Evolutionary conservation across 2,329 filamentous ascomycete species (phyloP).

Genomic region (Fusarium compactum): DNA sequence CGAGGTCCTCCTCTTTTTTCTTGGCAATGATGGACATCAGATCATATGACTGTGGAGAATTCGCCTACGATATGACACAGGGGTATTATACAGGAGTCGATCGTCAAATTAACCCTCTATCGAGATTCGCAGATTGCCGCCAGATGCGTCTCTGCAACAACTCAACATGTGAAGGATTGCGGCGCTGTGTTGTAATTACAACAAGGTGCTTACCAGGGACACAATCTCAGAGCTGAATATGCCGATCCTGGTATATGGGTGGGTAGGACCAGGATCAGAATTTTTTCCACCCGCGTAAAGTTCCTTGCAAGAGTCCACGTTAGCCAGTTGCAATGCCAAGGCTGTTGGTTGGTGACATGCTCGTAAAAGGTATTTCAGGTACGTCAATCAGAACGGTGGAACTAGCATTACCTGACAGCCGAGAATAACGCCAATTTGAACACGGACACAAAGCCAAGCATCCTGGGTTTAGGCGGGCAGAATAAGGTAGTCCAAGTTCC

Average conservation of each 20-base stretch:
- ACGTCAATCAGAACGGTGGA: not conserved
- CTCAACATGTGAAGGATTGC: not conserved
- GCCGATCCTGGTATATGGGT: not conserved
- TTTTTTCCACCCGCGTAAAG: not conserved
- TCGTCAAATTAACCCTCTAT: not conserved
- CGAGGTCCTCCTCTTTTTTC: not conserved
- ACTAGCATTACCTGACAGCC: not conserved
- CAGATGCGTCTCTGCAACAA: not conserved
- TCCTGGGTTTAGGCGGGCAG: not conserved
- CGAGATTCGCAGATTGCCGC: not conserved
- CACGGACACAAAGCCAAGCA: not conserved
- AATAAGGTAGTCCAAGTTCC: not conserved
- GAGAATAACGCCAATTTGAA: not conserved
- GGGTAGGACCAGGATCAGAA: slow-evolving; percentile 5
- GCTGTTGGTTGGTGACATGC: not conserved
- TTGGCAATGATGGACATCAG: slow-evolving; percentile 3
- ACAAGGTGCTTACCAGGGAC: not conserved
- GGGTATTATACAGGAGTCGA: not conserved
- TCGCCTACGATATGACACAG: not conserved
- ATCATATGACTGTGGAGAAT: not conserved
- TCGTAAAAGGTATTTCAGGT: not conserved
- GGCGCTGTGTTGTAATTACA: not conserved
- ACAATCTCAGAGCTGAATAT: not conserved
- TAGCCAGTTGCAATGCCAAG: not conserved
- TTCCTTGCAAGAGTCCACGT: not conserved